Evolutionary conservation across 2,329 filamentous ascomycete genomes (phyloP).

Genomic region (Penicillium capsulatum): DNA sequence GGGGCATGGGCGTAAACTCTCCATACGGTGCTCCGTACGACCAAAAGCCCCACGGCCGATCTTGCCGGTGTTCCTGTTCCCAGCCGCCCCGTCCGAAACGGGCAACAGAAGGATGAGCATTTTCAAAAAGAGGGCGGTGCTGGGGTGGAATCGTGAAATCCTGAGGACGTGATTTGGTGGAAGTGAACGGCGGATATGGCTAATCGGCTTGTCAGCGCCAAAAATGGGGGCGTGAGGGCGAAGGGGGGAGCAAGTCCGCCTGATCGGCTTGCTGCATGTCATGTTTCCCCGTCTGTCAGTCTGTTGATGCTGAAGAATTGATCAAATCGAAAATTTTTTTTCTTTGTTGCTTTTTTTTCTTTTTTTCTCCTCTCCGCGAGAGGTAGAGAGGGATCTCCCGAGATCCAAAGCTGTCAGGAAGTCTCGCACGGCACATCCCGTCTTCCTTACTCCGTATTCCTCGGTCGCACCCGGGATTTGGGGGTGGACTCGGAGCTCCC

Average conservation of each 20-base stretch:
- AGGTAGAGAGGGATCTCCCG: too few relatives aligned
- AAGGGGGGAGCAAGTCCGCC: slow-evolving; percentile 15
- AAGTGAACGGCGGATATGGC: slow-evolving; percentile 10
- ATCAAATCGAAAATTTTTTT: too few relatives aligned
- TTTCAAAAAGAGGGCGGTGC: not conserved
- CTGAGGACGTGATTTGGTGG: too few relatives aligned
- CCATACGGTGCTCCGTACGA: not conserved
- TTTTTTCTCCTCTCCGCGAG: too few relatives aligned
- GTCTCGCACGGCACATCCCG: too few relatives aligned
- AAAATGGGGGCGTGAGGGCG: slow-evolving; percentile 4
- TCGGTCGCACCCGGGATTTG: slow-evolving; percentile 18
- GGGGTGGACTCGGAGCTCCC: too few relatives aligned
- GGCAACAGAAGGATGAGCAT: not conserved
- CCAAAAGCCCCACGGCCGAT: slow-evolving; percentile 1
- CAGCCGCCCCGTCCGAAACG: slow-evolving; percentile 1
- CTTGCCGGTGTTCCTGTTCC: slow-evolving; percentile 1
- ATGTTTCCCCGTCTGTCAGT: slow-evolving; percentile 13
- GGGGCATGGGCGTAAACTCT: not conserved
- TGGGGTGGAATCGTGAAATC: not conserved
- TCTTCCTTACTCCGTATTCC: too few relatives aligned
- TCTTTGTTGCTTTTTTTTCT: too few relatives aligned
- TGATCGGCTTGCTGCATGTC: slow-evolving; percentile 25
- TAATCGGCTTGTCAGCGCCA: slow-evolving; percentile 16
- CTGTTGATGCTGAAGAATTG: too few relatives aligned
- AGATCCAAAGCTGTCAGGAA: too few relatives aligned